A percentile compares a stretch with the other conserved stretches of the same genome.
These are phyloP conservation scores for Xylariaceae sp. DNA, from an alignment of 2,329 filamentous ascomycete genomes.

Conservation along the genomic window DNA sequence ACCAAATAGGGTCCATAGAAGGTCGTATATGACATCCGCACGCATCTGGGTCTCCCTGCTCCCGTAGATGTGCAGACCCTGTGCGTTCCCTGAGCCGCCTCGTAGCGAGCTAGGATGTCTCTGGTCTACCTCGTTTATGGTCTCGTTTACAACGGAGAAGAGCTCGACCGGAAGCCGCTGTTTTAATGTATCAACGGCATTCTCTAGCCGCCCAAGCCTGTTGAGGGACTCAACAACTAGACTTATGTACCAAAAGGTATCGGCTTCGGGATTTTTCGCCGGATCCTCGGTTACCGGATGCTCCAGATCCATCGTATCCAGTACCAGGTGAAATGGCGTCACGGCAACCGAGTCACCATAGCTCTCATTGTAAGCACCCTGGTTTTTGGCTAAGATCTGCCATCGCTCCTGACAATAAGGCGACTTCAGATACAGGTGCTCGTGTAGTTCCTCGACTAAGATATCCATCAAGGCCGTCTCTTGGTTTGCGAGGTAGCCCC, in stretches of 20 bases:
- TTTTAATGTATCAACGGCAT: slow-evolving; percentile 86
- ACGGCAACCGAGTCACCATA: slow-evolving; percentile 50
- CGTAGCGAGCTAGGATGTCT: slow-evolving; percentile 83
- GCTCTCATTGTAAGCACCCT: slow-evolving; percentile 55
- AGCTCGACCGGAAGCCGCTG: slow-evolving; percentile 92
- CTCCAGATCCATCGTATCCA: slow-evolving; percentile 64
- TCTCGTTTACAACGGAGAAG: slow-evolving; percentile 91
- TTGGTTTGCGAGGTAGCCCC: slow-evolving; percentile 88
- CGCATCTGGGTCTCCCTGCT: slow-evolving; percentile 75
- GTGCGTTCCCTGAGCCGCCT: slow-evolving; percentile 55
- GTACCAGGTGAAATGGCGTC: slow-evolving; percentile 59
- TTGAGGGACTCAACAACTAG: slow-evolving; percentile 87
- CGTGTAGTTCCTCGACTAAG: slow-evolving; percentile 93
- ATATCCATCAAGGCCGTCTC: slow-evolving; percentile 92
- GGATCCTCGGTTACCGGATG: slow-evolving; percentile 77
- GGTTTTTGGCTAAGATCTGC: slow-evolving; percentile 77
- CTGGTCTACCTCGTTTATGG: slow-evolving; percentile 90
- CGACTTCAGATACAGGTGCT: slow-evolving; percentile 95
- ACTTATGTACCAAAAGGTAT: slow-evolving; percentile 92
- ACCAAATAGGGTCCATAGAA: slow-evolving; percentile 89
- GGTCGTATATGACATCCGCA: slow-evolving; percentile 84
- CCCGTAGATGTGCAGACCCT: slow-evolving; percentile 65
- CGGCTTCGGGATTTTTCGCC: slow-evolving; percentile 89
- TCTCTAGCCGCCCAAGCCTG: slow-evolving; percentile 82
- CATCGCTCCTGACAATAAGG: slow-evolving; percentile 96